Conservation (phyloP, 176 grass and related monocot genomes). For the Oryza australiensis region DNA sequence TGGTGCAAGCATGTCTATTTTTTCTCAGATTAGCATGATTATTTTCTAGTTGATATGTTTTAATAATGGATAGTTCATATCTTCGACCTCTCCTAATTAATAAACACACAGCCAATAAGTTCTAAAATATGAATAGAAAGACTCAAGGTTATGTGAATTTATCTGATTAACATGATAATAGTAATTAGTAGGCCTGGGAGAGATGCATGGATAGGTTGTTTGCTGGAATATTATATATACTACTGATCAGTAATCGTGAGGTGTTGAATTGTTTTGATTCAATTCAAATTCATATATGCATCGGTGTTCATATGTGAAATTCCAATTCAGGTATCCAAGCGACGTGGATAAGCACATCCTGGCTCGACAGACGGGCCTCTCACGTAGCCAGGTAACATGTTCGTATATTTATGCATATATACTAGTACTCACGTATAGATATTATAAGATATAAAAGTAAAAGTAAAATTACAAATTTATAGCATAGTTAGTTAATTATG, state of each 20-base stretch:
- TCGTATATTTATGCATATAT: neutral
- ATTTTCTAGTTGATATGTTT: neutral
- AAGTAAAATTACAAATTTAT: too few species aligned
- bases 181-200: neutral
- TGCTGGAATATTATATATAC: neutral
- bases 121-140: too few species aligned
- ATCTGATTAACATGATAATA: neutral
- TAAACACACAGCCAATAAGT: too few species aligned
- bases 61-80: too few species aligned
- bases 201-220: neutral
- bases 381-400: conserved; percentile 76
- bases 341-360: conserved; percentile 97
- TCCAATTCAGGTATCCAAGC: conserved; percentile 76
- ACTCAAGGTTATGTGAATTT: too few species aligned
- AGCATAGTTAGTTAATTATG: too few species aligned
- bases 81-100: too few species aligned
- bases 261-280: neutral
- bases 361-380: conserved; percentile 90
- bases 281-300: neutral
- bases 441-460: too few species aligned
- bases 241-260: neutral
- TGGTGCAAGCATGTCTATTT: neutral
- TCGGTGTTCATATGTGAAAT: conserved; percentile 6
- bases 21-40: neutral
- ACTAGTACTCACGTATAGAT: too few species aligned